Conservation (phyloP, 2,329 filamentous ascomycete species). For the Stenocarpella maydis region DNA sequence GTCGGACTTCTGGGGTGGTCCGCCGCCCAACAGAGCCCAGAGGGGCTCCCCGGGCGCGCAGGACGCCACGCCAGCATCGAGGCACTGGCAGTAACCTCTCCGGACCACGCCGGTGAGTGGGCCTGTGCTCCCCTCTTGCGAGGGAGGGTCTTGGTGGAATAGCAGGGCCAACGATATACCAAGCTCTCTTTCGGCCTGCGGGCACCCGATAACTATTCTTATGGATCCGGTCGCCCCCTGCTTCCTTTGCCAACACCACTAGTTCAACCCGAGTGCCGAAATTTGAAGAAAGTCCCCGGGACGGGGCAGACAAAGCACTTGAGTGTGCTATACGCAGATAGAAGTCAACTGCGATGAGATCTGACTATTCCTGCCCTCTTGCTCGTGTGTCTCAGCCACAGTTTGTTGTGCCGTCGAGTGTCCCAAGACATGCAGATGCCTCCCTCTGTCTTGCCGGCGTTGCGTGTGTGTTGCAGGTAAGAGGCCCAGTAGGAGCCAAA, state of each 20-base stretch:
- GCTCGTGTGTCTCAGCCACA: not conserved
- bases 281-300: not conserved
- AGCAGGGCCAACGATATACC: not conserved
- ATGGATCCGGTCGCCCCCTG: not conserved
- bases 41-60: not conserved
- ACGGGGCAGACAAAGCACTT: not conserved
- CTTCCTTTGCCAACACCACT: not conserved
- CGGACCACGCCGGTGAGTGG: not conserved
- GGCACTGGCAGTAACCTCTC: not conserved
- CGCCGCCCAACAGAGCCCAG: not conserved
- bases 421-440: not conserved
- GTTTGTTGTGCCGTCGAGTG: too few species aligned
- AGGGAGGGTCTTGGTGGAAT: too few species aligned
- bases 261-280: slow-evolving; percentile 1
- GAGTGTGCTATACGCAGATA: not conserved
- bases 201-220: not conserved
- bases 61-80: slow-evolving; percentile 1
- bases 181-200: not conserved
- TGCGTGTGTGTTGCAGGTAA: not conserved
- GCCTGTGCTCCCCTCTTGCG: not conserved
- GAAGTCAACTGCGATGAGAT: not conserved
- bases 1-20: slow-evolving; percentile 3
- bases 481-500: not conserved
- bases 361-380: not conserved
- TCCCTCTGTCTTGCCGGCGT: not conserved